phyloP scores from a whole-genome alignment of 495 filamentous ascomycete species.

The Xylaria scruposa region DNA sequence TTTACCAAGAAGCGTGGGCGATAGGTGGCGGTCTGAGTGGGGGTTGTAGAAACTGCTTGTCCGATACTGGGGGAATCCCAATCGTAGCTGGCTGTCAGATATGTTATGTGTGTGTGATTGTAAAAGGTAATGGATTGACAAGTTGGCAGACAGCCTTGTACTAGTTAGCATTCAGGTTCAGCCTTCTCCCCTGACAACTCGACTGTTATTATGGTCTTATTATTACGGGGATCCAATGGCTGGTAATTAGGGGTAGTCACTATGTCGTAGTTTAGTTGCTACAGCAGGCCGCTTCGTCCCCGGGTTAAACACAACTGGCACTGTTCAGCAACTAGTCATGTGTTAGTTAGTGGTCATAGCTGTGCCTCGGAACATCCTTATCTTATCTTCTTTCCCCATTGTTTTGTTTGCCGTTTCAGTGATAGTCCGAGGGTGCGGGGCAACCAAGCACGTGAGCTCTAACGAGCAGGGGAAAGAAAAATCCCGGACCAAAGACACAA shows the following conservation, averaged over 20 bases:
- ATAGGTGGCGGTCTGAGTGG: not conserved
- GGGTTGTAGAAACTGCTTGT: not conserved
- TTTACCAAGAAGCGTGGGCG: not conserved
- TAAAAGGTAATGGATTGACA: conserved; percentile 3
- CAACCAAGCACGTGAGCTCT: conserved; percentile 35
- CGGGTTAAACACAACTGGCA: not conserved
- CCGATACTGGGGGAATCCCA: not conserved
- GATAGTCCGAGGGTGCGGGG: conserved; percentile 26
- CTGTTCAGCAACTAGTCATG: not conserved
- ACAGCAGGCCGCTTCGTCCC: not conserved
- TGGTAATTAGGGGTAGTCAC: not conserved
- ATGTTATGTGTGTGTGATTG: conserved; percentile 1
- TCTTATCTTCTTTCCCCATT: conserved; percentile 1
- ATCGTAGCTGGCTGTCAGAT: not conserved
- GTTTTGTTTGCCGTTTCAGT: not conserved
- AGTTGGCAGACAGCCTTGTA: conserved; percentile 16
- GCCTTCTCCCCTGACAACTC: conserved; percentile 9
- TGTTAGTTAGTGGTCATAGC: not conserved
- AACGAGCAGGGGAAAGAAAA: not conserved
- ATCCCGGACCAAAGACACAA: not conserved
- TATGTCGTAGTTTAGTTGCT: conserved; percentile 18
- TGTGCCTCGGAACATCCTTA: not conserved
- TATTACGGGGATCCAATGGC: not conserved
- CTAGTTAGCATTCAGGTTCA: not conserved
- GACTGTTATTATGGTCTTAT: not conserved